Conservation (phyloP, 192 early-diverging fungal species). For the Coemansia sp. region DNA sequence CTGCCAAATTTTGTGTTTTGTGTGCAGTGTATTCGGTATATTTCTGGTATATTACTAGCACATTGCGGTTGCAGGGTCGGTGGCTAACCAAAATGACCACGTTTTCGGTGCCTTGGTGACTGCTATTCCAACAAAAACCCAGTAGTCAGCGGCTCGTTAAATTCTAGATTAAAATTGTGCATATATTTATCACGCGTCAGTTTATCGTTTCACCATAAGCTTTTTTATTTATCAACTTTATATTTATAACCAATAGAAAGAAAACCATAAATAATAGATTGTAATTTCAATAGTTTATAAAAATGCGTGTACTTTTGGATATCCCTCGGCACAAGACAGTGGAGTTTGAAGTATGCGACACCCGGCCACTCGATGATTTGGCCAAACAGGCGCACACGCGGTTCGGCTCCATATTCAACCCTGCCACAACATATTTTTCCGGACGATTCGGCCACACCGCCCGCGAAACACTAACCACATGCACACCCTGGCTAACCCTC, state of each 20-base stretch:
- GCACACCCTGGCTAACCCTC: conserved; percentile 22
- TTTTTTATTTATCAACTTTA: neutral
- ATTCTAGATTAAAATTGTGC: too few relatives aligned
- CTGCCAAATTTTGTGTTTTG: too few relatives aligned
- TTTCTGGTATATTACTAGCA: neutral
- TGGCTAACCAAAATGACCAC: neutral
- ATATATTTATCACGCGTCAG: neutral
- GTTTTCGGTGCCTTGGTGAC: neutral
- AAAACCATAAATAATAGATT: neutral
- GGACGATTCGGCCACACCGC: conserved; percentile 31
- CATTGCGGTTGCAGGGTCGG: neutral
- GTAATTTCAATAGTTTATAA: neutral
- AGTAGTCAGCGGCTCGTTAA: too few relatives aligned
- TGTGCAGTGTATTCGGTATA: neutral
- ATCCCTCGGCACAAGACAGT: conserved; percentile 16
- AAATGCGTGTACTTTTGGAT: conserved; percentile 38
- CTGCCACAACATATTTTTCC: conserved; percentile 13
- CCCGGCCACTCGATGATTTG: conserved; percentile 30
- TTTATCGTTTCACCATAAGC: neutral
- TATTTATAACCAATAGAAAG: too few relatives aligned
- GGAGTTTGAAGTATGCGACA: conserved; percentile 24
- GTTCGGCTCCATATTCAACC: conserved; percentile 3
- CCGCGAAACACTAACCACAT: conserved; percentile 13
- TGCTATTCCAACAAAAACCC: neutral
- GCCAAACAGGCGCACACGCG: conserved; percentile 6